phyloP scores from a whole-genome alignment of 129 eudicot genomes.

The Helianthus annuus region HanXRQr2.0-SUNRISE NC_035449.2:23685505-23686004 shows the following conservation, averaged over 20 bases:
- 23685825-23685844: conserved; percentile 23
- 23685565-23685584: background rate
- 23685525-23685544: no score
- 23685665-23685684: no score
- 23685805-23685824: conserved; percentile 17
- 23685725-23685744: no score
- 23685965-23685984: background rate
- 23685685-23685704: no score
- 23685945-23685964: background rate
- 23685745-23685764: background rate
- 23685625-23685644: no score
- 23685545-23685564: no score
- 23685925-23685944: background rate
- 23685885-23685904: conserved; percentile 46
- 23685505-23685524: background rate
- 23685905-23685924: conserved; percentile 35
- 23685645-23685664: no score
- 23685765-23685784: conserved; percentile 36
- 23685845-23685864: conserved; percentile 11
- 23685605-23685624: no score
- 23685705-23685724: no score
- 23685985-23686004: background rate
- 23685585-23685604: no score
- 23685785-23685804: conserved; percentile 32
- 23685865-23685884: conserved; percentile 39